Conservation (phyloP, 1,139 yeast genomes). For the Entelexis paramagnoliae region DNA sequence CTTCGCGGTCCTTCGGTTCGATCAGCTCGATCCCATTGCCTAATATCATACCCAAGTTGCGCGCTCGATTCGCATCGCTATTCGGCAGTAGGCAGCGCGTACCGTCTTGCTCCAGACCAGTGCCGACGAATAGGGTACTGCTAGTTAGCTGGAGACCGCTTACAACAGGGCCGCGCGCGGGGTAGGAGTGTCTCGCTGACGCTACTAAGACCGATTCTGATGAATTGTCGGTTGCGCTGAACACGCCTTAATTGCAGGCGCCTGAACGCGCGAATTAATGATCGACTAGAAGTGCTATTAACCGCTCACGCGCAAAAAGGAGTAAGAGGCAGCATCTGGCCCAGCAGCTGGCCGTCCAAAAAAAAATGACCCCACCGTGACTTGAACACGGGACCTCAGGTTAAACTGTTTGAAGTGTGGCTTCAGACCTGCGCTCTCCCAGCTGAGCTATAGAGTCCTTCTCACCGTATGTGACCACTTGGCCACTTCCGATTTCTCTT, state of each 20-base stretch:
- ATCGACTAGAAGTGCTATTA: too few relatives aligned
- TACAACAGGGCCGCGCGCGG: too few relatives aligned
- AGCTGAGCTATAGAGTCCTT: slow-evolving; percentile 18
- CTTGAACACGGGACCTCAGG: slow-evolving; percentile 21
- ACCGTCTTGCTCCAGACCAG: too few relatives aligned
- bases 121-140: too few relatives aligned
- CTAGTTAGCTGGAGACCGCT: too few relatives aligned
- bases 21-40: background rate
- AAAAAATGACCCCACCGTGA: slow-evolving; percentile 18
- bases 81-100: background rate
- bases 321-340: too few relatives aligned
- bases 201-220: too few relatives aligned
- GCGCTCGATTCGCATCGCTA: background rate
- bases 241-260: too few relatives aligned
- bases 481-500: background rate
- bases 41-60: background rate
- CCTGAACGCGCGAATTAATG: too few relatives aligned
- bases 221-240: too few relatives aligned
- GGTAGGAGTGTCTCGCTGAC: too few relatives aligned
- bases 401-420: slow-evolving; percentile 7
- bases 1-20: background rate
- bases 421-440: slow-evolving; percentile 22
- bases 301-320: too few relatives aligned
- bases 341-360: background rate
- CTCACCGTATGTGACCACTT: background rate